Evolutionary conservation across 768 basidiomycete species (phyloP).

Genomic region (Leccinum variicolor): DNA sequence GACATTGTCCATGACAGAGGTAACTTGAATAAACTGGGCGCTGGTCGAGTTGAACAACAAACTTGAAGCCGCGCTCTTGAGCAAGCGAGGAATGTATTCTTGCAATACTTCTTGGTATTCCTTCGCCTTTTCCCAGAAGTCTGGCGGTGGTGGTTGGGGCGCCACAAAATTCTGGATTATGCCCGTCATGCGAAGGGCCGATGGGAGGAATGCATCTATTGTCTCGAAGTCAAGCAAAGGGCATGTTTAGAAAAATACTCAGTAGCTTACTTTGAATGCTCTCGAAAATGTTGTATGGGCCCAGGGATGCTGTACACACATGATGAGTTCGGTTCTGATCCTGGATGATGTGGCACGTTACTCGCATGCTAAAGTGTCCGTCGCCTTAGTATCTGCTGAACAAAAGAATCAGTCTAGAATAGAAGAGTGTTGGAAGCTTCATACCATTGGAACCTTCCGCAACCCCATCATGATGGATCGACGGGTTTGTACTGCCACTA

Average conservation of each 20-base stretch:
- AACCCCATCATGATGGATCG: background rate
- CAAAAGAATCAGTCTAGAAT: background rate
- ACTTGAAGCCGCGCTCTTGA: background rate
- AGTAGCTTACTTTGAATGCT: slow-evolving; percentile 1
- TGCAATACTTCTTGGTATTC: slow-evolving; percentile 1
- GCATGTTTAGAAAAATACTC: background rate
- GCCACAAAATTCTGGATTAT: background rate
- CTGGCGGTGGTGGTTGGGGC: background rate
- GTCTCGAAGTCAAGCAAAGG: background rate
- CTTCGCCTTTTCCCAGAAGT: slow-evolving; percentile 13
- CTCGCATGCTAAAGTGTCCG: background rate
- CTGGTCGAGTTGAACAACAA: slow-evolving; percentile 1
- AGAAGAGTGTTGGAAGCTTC: background rate
- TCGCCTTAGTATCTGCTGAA: background rate
- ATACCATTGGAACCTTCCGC: background rate
- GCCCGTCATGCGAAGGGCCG: too few relatives aligned
- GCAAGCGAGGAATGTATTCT: slow-evolving; percentile 4
- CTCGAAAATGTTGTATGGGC: background rate
- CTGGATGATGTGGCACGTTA: background rate
- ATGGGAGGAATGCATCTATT: slow-evolving; percentile 1
- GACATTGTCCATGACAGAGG: slow-evolving; percentile 5
- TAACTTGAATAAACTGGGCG: slow-evolving; percentile 1
- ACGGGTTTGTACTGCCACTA: background rate
- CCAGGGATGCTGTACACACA: background rate
- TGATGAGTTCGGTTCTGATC: background rate